A percentile compares a stretch with the other conserved stretches of the same genome.
phyloP scores from a whole-genome alignment of 129 eudicot genomes.

The Ambrosia artemisiifolia region DNA sequence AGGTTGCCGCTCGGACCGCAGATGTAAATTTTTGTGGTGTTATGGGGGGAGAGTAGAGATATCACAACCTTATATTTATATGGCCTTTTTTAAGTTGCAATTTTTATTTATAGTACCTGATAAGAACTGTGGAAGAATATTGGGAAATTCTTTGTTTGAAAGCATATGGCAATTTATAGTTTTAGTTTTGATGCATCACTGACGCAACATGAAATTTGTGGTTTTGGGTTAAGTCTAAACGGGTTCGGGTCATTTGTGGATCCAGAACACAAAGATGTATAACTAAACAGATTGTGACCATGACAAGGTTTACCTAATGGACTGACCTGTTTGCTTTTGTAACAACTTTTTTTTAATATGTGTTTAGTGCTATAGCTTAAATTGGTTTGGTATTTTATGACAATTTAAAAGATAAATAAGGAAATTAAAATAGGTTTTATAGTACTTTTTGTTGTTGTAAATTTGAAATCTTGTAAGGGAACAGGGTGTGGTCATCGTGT shows the following conservation, averaged over 20 bases:
- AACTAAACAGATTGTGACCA: too few relatives aligned
- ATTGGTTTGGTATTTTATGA: too few relatives aligned
- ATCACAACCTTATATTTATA: conserved; percentile 13
- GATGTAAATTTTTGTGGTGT: conserved; percentile 41
- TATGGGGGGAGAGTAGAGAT: conserved; percentile 19
- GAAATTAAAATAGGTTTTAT: too few relatives aligned
- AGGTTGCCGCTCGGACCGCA: conserved; percentile 60
- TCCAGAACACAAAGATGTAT: too few relatives aligned
- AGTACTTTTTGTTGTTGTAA: neutral
- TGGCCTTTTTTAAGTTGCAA: neutral
- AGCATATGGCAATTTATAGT: neutral
- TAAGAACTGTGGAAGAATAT: conserved; percentile 1
- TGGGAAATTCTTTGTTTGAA: conserved; percentile 6
- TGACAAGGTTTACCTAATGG: too few relatives aligned
- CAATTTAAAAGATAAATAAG: too few relatives aligned
- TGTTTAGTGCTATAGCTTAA: too few relatives aligned
- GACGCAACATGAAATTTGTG: neutral
- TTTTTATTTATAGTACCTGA: neutral
- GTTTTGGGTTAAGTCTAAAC: neutral
- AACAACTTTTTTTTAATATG: too few relatives aligned
- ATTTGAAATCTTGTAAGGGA: neutral
- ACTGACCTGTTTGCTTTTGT: too few relatives aligned
- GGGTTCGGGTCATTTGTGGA: too few relatives aligned
- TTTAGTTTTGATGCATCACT: too few relatives aligned
- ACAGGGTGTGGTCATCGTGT: too few relatives aligned